Percentiles rank a stretch among this genome's conserved stretches.
These are phyloP conservation scores for Trifolium repens DNA, from an alignment of 306 rosid genomes.

Conservation along the genomic window DNA sequence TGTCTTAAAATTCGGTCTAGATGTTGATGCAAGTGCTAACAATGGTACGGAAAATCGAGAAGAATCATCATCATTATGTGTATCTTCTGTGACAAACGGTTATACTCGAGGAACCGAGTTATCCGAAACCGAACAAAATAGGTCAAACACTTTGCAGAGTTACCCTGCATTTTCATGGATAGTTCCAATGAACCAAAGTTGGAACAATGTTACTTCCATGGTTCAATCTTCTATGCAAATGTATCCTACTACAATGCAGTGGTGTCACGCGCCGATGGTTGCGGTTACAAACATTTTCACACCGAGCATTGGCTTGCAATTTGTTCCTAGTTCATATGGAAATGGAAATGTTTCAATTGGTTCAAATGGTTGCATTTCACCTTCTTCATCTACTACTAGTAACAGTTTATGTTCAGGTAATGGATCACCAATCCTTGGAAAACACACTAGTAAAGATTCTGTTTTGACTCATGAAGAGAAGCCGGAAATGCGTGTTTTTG, in stretches of 20 bases:
- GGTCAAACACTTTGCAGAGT: constrained; percentile 43
- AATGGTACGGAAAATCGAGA: background rate
- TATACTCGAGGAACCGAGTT: constrained; percentile 47
- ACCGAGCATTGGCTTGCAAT: constrained; percentile 53
- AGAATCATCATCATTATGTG: constrained; percentile 55
- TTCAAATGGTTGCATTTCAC: constrained; percentile 54
- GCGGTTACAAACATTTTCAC: constrained; percentile 54
- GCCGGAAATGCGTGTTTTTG: constrained; percentile 45
- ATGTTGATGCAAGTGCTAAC: constrained; percentile 17
- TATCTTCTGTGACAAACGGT: constrained; percentile 49
- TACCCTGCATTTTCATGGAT: constrained; percentile 57
- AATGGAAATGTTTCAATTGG: constrained; percentile 47
- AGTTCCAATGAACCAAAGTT: constrained; percentile 53
- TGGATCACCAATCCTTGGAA: background rate
- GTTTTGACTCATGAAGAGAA: background rate
- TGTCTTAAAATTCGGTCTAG: constrained; percentile 60
- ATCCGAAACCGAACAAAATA: constrained; percentile 37
- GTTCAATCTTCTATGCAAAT: constrained; percentile 42
- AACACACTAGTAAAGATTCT: background rate
- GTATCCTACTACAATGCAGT: constrained; percentile 46
- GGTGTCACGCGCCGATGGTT: constrained; percentile 51
- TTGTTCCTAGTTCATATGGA: constrained; percentile 55
- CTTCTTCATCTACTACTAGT: constrained; percentile 51
- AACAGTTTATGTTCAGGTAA: background rate
- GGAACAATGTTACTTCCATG: constrained; percentile 45